These are phyloP conservation scores for Leccinum rimulosum DNA, from an alignment of 768 basidiomycete genomes.

Conservation along the genomic window DNA sequence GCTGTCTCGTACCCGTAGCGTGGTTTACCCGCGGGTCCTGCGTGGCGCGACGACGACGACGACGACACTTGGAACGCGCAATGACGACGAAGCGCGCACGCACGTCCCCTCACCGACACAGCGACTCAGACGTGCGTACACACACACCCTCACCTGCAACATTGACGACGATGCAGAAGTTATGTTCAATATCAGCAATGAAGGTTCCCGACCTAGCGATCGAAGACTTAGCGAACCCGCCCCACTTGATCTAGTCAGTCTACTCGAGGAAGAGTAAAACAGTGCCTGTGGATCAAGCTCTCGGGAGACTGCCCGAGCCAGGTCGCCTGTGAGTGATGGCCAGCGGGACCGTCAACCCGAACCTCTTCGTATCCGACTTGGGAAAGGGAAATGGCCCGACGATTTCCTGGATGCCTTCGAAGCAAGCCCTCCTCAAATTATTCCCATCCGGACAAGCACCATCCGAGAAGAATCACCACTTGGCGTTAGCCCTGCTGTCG, in stretches of 20 bases:
- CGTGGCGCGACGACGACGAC: too few relatives aligned
- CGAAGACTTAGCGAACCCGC: conserved; percentile 63
- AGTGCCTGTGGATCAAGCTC: conserved; percentile 48
- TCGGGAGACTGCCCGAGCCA: conserved; percentile 30
- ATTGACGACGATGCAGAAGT: too few relatives aligned
- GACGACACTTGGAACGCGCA: too few relatives aligned
- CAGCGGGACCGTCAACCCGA: conserved; percentile 27
- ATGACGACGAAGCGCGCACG: too few relatives aligned
- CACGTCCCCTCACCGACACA: too few relatives aligned
- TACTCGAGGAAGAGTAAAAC: conserved; percentile 67
- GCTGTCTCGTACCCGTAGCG: too few relatives aligned
- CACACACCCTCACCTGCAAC: too few relatives aligned
- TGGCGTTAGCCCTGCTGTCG: conserved; percentile 48
- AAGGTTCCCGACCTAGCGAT: conserved; percentile 43
- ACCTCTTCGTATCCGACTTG: conserved; percentile 50
- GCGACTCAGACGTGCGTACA: too few relatives aligned
- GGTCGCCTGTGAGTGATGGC: conserved; percentile 18
- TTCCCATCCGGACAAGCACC: conserved; percentile 23
- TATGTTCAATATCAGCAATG: conserved; percentile 17
- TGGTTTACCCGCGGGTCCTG: too few relatives aligned
- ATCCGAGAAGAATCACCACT: conserved; percentile 23
- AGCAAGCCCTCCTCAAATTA: conserved; percentile 28
- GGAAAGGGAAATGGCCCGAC: conserved; percentile 82
- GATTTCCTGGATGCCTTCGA: conserved; percentile 68
- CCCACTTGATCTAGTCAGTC: conserved; percentile 59